These are phyloP conservation scores for Chaetomiaceae sp. DNA, from an alignment of 2,329 filamentous ascomycete genomes.

Conservation along the genomic window DNA sequence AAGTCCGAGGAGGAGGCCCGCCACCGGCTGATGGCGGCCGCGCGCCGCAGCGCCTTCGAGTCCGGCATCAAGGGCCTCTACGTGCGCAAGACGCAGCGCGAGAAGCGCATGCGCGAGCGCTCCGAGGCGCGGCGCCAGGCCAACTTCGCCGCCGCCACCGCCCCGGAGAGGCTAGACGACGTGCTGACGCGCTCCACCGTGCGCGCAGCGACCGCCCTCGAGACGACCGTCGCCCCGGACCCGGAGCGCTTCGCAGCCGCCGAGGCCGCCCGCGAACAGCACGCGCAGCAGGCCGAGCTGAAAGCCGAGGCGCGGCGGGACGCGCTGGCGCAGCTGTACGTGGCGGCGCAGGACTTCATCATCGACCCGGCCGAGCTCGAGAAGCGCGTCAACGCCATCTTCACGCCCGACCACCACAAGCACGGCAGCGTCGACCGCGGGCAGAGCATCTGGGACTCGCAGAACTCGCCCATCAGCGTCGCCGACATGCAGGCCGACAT, in stretches of 20 bases:
- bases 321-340: conserved; percentile 80
- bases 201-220: conserved; percentile 45
- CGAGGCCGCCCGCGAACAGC: conserved; percentile 38
- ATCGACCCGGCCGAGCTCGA: conserved; percentile 74
- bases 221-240: conserved; percentile 54
- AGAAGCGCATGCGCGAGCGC: conserved; percentile 30
- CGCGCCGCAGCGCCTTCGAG: conserved; percentile 66
- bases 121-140: conserved; percentile 42
- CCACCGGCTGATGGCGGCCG: conserved; percentile 69
- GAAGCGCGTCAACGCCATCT: conserved; percentile 68
- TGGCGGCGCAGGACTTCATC: conserved; percentile 84
- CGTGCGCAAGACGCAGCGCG: conserved; percentile 52
- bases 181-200: conserved; percentile 68
- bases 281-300: conserved; percentile 41
- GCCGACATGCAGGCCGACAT: conserved; percentile 41
- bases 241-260: conserved; percentile 56
- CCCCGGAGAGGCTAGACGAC: conserved; percentile 71
- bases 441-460: conserved; percentile 49
- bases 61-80: conserved; percentile 68
- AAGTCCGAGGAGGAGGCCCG: conserved; percentile 47
- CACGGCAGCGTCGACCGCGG: conserved; percentile 42
- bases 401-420: conserved; percentile 48
- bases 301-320: conserved; percentile 61
- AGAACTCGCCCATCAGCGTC: conserved; percentile 44
- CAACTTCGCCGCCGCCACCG: conserved; percentile 48